Percentiles rank a stretch among this genome's conserved stretches.
Evolutionary conservation across 139 green algal species (phyloP).

Genomic region (Deuterostichococcus epilithicus): DNA sequence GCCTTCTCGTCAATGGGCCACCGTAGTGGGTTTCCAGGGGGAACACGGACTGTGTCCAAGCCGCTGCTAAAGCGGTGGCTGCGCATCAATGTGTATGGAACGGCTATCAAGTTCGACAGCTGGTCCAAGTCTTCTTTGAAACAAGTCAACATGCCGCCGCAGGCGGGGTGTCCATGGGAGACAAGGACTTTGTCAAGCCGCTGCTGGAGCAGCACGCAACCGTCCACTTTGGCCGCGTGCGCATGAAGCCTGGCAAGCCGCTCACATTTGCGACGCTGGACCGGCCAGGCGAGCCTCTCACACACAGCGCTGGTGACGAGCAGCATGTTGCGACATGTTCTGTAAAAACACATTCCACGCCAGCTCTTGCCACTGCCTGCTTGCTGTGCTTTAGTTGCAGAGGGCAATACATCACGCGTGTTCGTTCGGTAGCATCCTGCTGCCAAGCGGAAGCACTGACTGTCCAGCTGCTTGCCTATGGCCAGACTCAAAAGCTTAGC

Average conservation of each 20-base stretch:
- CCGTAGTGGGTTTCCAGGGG: too few species aligned
- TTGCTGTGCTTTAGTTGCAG: too few species aligned
- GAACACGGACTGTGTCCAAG: too few species aligned
- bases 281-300: background rate
- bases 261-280: conserved; percentile 91
- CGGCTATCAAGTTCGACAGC: background rate
- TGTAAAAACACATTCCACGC: too few species aligned
- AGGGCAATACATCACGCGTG: too few species aligned
- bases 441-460: background rate
- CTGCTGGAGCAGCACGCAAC: conserved; percentile 76
- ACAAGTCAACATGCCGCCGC: background rate
- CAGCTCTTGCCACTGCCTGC: too few species aligned
- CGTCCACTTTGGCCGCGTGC: conserved; percentile 87
- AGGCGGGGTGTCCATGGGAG: conserved; percentile 97
- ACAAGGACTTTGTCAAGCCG: conserved; percentile 93
- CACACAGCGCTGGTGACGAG: background rate
- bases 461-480: too few species aligned
- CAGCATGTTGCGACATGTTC: too few species aligned
- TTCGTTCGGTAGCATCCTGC: background rate
- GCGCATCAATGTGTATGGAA: background rate
- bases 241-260: conserved; percentile 98
- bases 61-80: background rate
- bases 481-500: too few species aligned
- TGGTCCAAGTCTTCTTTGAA: background rate
- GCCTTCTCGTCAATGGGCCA: too few species aligned